These are phyloP conservation scores for Carex arenaria DNA, from an alignment of 202 grass and related monocot species.

Conservation along the genomic window DNA sequence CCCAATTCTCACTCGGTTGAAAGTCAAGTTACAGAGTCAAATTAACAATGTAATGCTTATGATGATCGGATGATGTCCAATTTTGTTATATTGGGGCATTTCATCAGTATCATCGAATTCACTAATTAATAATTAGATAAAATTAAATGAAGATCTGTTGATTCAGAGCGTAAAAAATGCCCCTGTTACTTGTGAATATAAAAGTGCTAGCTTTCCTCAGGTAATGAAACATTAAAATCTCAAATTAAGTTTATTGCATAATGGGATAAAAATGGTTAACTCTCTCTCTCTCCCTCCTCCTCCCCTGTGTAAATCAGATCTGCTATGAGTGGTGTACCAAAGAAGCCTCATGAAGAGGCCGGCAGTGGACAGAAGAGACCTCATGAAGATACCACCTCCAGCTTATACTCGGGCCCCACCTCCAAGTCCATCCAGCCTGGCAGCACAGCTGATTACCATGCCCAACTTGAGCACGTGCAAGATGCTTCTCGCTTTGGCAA, in stretches of 20 bases:
- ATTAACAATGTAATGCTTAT: neutral
- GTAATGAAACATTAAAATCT: neutral
- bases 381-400: constrained; percentile 43
- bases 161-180: neutral
- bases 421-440: constrained; percentile 43
- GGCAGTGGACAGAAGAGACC: constrained; percentile 45
- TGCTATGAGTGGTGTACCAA: constrained; percentile 70
- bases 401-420: constrained; percentile 39
- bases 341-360: constrained; percentile 66
- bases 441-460: constrained; percentile 50
- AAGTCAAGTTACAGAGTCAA: neutral
- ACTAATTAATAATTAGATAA: neutral
- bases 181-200: neutral
- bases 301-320: neutral
- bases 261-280: neutral
- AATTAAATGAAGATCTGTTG: neutral
- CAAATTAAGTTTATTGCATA: neutral
- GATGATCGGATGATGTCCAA: neutral
- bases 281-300: neutral
- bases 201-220: neutral
- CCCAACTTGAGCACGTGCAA: constrained; percentile 40
- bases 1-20: neutral
- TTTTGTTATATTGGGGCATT: neutral
- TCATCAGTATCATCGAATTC: neutral
- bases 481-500: constrained; percentile 59